phyloP scores from a whole-genome alignment of 768 basidiomycete species.

The Amanita exitialis region DNA sequence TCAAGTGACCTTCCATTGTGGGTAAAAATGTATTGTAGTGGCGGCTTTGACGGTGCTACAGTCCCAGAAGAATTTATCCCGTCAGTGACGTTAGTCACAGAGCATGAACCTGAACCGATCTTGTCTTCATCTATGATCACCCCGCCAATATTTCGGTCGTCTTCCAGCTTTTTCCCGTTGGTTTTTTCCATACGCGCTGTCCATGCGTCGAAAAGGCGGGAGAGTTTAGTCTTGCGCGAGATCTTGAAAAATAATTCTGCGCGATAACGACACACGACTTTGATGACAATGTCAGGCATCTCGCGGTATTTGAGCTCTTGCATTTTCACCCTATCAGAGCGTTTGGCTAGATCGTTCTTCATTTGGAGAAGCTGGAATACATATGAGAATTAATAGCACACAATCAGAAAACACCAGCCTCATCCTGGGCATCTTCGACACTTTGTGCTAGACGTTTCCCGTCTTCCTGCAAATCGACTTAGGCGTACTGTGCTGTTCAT shows the following conservation, averaged over 20 bases:
- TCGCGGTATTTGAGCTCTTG: conserved; percentile 78
- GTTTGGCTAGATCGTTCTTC: conserved; percentile 75
- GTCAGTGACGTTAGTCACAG: conserved; percentile 20
- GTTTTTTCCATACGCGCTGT: conserved; percentile 77
- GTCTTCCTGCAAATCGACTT: conserved; percentile 51
- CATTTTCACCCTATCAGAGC: conserved; percentile 66
- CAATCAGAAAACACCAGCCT: conserved; percentile 33
- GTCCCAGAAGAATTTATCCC: conserved; percentile 25
- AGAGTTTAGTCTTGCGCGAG: conserved; percentile 80
- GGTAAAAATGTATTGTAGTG: conserved; percentile 79
- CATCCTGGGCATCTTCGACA: conserved; percentile 82
- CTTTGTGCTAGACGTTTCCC: conserved; percentile 70
- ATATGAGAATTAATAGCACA: conserved; percentile 5
- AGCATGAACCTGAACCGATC: neutral
- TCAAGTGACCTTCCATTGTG: conserved; percentile 75
- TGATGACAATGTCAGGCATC: conserved; percentile 84
- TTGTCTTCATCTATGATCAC: conserved; percentile 13
- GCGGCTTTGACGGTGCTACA: conserved; percentile 22
- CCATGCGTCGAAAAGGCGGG: conserved; percentile 79
- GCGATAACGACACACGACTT: conserved; percentile 81
- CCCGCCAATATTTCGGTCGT: conserved; percentile 10
- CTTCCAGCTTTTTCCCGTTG: conserved; percentile 33
- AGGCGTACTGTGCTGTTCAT: conserved; percentile 5
- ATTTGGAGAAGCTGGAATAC: conserved; percentile 57
- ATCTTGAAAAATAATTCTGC: conserved; percentile 92